Base-by-base conservation (phyloP, 371 early-diverging fungal species). In the Blakeslea trispora region DNA sequence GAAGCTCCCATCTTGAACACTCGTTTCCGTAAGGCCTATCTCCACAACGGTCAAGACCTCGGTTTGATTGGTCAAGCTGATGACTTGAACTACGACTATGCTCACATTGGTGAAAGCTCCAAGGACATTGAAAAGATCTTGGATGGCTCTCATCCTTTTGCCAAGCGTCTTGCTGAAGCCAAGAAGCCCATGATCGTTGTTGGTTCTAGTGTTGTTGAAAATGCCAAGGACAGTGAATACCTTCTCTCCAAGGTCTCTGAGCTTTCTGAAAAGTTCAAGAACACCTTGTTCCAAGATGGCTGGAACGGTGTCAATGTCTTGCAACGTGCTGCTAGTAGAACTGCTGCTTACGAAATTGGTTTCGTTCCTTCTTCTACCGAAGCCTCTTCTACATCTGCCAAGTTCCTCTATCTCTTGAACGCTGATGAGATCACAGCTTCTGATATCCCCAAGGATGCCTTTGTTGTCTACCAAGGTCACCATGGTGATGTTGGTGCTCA, bases 391-490 rank as follows among this genome's bases (percentile, higher is more conserved):
- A 61, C 72, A 4, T 63, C 75, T 41, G 64, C 85, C 64, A 83
- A 90, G 65, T 91, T 97, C 62, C 70, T 97, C 19, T 97, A 96
- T 81, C 85, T 97, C 50, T 85, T 97, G 61, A 89, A 90, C 53
- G 96, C 98, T 47, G 98, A 97, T 70, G 92, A 96, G 50, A 69
- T 95, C 60, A 52, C 67, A 17, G 70, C 88, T 23, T 60, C 73
- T 28, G 91, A 90, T 63, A 81, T 96, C 32, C 91, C 96, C 61
- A 82, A 85, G 72, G 87, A 91, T 68, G 93, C 96, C 21, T 98
- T 98, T 73, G 97, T 98, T 21, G 94, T 98, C 50, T 98, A 98
- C 81, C 97, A 97, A 77, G 98, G 98, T 32, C 97, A 97, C 78
- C 98, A 98, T 72, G 98, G 98, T 72, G 98, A 98, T 76, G 85